A percentile compares a stretch with the other conserved stretches of the same genome.
These are phyloP conservation scores for Talaromyces sp. DNA, from an alignment of 2,329 filamentous ascomycete genomes.

Conservation along the genomic window DNA sequence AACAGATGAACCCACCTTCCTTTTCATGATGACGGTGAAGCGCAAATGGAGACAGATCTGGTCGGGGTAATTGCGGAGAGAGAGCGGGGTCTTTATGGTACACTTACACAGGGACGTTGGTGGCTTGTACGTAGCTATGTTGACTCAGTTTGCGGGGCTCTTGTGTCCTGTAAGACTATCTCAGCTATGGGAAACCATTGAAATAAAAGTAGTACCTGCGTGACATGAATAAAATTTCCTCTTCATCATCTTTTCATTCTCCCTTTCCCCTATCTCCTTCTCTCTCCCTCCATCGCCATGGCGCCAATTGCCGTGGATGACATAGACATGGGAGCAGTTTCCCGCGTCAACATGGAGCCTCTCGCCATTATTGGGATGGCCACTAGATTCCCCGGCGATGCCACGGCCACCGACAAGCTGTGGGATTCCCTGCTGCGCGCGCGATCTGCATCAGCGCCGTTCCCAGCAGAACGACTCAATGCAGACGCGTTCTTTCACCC, in stretches of 20 bases:
- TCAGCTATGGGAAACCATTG: background rate
- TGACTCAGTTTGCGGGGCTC: background rate
- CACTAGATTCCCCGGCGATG: conserved; percentile 26
- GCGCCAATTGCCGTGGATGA: background rate
- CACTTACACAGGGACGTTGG: background rate
- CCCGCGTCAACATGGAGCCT: conserved; percentile 12
- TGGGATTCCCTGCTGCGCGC: conserved; percentile 28
- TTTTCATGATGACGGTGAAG: background rate
- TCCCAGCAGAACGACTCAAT: conserved; percentile 32
- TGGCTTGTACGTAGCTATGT: background rate
- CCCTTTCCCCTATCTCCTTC: background rate
- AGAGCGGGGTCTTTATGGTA: background rate
- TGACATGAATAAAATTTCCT: background rate
- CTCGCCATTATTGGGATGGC: conserved; percentile 33
- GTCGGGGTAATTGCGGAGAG: background rate
- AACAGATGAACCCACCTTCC: background rate
- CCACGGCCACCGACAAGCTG: conserved; percentile 23
- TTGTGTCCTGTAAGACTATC: background rate
- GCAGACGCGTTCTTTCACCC: conserved; percentile 33
- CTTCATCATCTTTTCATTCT: background rate
- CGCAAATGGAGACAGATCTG: background rate
- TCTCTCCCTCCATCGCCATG: background rate
- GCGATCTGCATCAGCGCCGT: conserved; percentile 24
- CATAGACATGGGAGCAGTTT: background rate
- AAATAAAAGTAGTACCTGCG: background rate